These are phyloP conservation scores for Asparagopsis taxiformis DNA, from an alignment of 31 red algal genomes.

Conservation along the genomic window DNA sequence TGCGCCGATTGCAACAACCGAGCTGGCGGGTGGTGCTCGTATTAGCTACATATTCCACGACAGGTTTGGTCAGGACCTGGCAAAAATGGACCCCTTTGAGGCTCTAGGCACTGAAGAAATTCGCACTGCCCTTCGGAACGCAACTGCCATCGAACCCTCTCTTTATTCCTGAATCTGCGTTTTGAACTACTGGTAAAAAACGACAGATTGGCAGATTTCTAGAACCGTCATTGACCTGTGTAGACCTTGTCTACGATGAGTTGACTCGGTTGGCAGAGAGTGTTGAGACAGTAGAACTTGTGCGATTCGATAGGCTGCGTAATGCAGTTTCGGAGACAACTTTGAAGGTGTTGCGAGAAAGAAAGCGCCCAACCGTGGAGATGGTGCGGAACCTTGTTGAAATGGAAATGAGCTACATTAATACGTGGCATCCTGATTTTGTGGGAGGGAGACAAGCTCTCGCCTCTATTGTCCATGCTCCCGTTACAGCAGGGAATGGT, in stretches of 20 bases:
- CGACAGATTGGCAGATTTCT: slow-evolving; percentile 84
- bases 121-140: slow-evolving; percentile 93
- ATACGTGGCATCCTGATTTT: slow-evolving; percentile 96
- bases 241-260: slow-evolving; percentile 96
- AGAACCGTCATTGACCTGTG: slow-evolving; percentile 79
- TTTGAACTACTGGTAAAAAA: slow-evolving; percentile 94
- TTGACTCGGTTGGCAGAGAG: slow-evolving; percentile 65
- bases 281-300: slow-evolving; percentile 70
- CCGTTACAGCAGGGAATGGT: neutral
- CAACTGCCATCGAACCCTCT: slow-evolving; percentile 91
- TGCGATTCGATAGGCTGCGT: slow-evolving; percentile 78
- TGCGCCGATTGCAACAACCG: slow-evolving; percentile 63
- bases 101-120: slow-evolving; percentile 87
- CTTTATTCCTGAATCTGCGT: slow-evolving; percentile 95
- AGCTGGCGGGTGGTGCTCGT: slow-evolving; percentile 87
- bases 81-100: slow-evolving; percentile 85
- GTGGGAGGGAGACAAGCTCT: slow-evolving; percentile 82
- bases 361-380: slow-evolving; percentile 70
- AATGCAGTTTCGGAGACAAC: slow-evolving; percentile 67
- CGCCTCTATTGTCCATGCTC: slow-evolving; percentile 37
- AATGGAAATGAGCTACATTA: slow-evolving; percentile 98
- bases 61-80: slow-evolving; percentile 73
- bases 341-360: slow-evolving; percentile 61
- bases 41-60: slow-evolving; percentile 96
- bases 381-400: slow-evolving; percentile 91